Base-by-base conservation (phyloP, 2,329 filamentous ascomycete genomes). In the Aspergillus sojae region DNA sequence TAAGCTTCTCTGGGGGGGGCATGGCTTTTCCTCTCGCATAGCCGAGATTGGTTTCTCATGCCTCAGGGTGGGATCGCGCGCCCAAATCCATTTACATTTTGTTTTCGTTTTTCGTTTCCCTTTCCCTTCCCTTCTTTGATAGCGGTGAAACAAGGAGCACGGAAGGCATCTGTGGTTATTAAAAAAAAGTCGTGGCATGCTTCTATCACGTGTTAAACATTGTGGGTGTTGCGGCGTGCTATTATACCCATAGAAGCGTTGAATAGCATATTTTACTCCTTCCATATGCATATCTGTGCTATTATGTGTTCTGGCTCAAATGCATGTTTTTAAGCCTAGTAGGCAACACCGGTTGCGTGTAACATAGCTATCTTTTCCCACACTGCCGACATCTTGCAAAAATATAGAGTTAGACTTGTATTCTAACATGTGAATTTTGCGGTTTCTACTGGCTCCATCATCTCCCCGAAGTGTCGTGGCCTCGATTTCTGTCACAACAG, bases 1-100 rank as follows among this genome's bases (percentile, higher is more conserved):
- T 67, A 64, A 67, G 68, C 68, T 73, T 72, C 70, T 75, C 79
- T 77, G 75, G 77, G 67, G 75, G 75, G 70, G 76, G 74, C 75
- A 80, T 77, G 77, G 70, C 75, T 80, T 80, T 80, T 81, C 78
- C 77, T 78, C 78, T 74, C 74, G 75, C 72, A 67, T 58, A 57
- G 69, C 73, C 73, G 73, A 72, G 75, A 76, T 78, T 71, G 76
- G 77, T 79, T 79, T 79, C 73, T 78, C 77, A 76, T 79, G 75
- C 72, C 72, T 74, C 75, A 67, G 54, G 61, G 53, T 57, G 32
- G 34, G n/a, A 39, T 55, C 5, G 14, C 12, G 11, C 19, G 36
- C 57, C 48, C 46, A 30, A 28, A n/a, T 62, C 10, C 45, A 54
- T 57, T 57, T 10, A 23, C 43, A 32, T 50, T 54, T 5, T 39